phyloP scores from a whole-genome alignment of 441 rosid genomes.

The Populus trichocarpa region DNA sequence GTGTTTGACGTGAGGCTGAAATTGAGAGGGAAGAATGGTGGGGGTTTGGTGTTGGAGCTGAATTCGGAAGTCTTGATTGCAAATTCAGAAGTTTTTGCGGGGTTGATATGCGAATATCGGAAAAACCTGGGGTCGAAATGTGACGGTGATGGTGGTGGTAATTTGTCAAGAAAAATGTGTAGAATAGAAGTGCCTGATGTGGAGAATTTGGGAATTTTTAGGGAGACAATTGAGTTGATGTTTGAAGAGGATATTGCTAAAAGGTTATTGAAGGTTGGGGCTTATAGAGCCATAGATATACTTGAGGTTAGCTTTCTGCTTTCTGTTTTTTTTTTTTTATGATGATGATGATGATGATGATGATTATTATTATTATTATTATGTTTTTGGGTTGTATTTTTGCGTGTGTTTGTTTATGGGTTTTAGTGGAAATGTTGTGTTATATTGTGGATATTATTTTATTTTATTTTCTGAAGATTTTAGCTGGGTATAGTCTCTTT shows the following conservation, averaged over 20 bases:
- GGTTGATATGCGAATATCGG: slow-evolving; percentile 36
- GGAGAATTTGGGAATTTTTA: slow-evolving; percentile 70
- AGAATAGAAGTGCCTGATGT: slow-evolving; percentile 77
- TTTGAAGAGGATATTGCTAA: slow-evolving; percentile 59
- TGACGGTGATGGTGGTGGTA: slow-evolving; percentile 7
- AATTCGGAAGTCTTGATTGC: slow-evolving; percentile 53
- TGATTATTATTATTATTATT: not conserved
- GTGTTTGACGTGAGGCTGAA: slow-evolving; percentile 63
- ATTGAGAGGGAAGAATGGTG: slow-evolving; percentile 66
- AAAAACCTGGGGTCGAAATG: slow-evolving; percentile 18
- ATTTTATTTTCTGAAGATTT: not conserved
- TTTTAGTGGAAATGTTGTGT: not conserved
- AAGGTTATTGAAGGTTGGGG: slow-evolving; percentile 63
- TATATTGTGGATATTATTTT: not conserved
- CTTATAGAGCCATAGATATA: slow-evolving; percentile 58
- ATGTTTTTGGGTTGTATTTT: not conserved
- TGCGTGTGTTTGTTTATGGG: no score
- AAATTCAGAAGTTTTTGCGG: slow-evolving; percentile 59
- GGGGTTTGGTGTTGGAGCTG: slow-evolving; percentile 59
- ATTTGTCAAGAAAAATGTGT: slow-evolving; percentile 35
- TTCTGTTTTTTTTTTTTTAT: not conserved
- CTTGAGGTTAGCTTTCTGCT: slow-evolving; percentile 59
- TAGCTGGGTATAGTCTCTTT: not conserved
- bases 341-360: not conserved
- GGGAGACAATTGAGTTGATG: slow-evolving; percentile 76